Evolutionary conservation across 2,329 filamentous ascomycete species (phyloP).

Genomic region (Monosporascus cannonballus): DNA sequence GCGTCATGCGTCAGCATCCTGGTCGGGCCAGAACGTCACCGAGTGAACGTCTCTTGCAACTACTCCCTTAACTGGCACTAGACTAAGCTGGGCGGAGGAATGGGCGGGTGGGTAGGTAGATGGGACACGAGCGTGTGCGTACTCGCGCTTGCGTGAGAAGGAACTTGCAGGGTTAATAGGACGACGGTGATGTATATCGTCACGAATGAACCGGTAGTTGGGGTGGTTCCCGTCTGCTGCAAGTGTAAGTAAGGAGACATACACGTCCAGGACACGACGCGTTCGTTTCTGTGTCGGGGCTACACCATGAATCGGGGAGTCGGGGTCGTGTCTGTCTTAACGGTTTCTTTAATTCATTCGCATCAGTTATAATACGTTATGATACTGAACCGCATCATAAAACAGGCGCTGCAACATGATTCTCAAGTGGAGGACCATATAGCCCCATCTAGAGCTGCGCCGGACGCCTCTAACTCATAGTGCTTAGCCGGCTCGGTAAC

Average conservation of each 20-base stretch:
- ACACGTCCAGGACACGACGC: no score
- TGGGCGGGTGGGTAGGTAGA: not conserved
- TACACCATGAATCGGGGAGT: no score
- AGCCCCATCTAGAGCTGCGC: not conserved
- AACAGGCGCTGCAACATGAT: not conserved
- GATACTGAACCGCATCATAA: not conserved
- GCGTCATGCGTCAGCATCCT: conserved; percentile 33
- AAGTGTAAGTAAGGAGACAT: no score
- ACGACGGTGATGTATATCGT: no score
- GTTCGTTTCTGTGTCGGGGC: no score
- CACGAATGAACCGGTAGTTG: no score
- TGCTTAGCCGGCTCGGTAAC: not conserved
- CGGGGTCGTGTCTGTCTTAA: not conserved
- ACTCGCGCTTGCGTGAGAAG: no score
- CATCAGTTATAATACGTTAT: not conserved
- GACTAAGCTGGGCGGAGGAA: no score
- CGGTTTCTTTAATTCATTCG: not conserved
- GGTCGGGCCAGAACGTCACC: conserved; percentile 34
- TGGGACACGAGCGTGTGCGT: no score
- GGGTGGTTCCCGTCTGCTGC: no score
- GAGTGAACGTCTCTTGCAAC: conserved; percentile 24
- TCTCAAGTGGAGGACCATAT: not conserved
- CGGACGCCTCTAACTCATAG: not conserved
- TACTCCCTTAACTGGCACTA: not conserved
- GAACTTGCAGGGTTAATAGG: no score